phyloP scores from a whole-genome alignment of 768 basidiomycete species.

The Podaxis sp. region DNA sequence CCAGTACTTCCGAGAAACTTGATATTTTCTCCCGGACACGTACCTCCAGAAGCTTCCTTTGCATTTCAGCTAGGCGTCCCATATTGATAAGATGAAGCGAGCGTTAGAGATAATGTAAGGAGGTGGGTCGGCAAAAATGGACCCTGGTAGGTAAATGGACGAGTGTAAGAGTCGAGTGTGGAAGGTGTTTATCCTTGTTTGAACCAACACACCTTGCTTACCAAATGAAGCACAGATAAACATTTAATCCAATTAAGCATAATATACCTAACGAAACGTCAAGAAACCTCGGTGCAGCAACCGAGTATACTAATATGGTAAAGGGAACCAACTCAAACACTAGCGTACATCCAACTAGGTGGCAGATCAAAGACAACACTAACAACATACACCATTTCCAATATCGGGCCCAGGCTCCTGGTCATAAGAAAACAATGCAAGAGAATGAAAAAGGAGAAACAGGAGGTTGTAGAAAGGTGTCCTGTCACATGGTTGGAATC shows the following conservation, averaged over 20 bases:
- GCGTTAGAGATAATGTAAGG: not conserved
- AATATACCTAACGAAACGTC: not conserved
- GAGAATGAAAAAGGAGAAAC: not conserved
- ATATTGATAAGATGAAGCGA: constrained; percentile 40
- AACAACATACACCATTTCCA: no score
- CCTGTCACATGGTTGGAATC: not conserved
- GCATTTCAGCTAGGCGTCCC: constrained; percentile 97
- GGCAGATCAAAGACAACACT: no score
- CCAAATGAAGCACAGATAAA: not conserved
- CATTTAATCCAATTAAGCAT: not conserved
- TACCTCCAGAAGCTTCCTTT: constrained; percentile 81
- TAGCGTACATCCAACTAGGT: no score
- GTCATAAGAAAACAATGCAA: not conserved
- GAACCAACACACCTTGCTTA: not conserved
- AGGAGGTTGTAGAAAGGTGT: no score
- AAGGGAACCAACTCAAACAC: no score
- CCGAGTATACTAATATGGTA: no score
- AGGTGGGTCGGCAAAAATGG: not conserved
- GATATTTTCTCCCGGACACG: constrained; percentile 5
- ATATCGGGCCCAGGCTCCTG: no score
- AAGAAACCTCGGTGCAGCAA: no score
- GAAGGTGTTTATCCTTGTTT: constrained; percentile 19
- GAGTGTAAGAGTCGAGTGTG: not conserved
- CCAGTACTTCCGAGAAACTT: not conserved
- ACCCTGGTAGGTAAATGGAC: not conserved